Evolutionary conservation across 1,139 yeast species (phyloP).

Genomic region (Scheffersomyces segobiensis): DNA sequence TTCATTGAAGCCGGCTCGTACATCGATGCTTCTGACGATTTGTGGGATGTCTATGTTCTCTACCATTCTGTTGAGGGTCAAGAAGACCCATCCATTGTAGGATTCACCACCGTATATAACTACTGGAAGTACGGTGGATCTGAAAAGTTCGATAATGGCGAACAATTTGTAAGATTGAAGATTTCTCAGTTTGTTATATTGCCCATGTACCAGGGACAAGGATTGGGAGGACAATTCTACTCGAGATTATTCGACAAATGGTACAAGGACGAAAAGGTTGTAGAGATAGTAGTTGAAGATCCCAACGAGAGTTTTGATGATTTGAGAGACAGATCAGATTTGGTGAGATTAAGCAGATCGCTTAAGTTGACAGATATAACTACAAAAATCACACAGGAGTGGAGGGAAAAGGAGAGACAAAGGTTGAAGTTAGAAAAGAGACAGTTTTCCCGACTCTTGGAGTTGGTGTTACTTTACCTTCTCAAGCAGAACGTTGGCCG

Average conservation of each 20-base stretch:
- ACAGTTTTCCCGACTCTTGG: slow-evolving; percentile 76
- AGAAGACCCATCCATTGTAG: slow-evolving; percentile 54
- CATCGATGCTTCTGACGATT: slow-evolving; percentile 71
- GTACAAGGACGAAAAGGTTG: slow-evolving; percentile 51
- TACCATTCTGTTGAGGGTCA: slow-evolving; percentile 40
- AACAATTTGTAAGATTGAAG: slow-evolving; percentile 58
- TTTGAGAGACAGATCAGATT: slow-evolving; percentile 80
- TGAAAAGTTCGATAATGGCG: slow-evolving; percentile 52
- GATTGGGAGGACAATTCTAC: slow-evolving; percentile 72
- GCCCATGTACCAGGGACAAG: slow-evolving; percentile 75
- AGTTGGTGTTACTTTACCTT: slow-evolving; percentile 64
- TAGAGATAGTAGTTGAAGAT: slow-evolving; percentile 88
- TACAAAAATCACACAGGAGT: slow-evolving; percentile 30
- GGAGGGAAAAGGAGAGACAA: slow-evolving; percentile 42
- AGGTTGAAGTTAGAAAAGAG: slow-evolving; percentile 68
- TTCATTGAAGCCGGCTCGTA: slow-evolving; percentile 94
- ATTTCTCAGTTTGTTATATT: slow-evolving; percentile 85
- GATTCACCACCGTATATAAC: slow-evolving; percentile 81
- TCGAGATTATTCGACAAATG: slow-evolving; percentile 54
- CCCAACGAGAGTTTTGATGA: slow-evolving; percentile 94
- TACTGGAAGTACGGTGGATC: slow-evolving; percentile 76
- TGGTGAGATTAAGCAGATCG: slow-evolving; percentile 45
- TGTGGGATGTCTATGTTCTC: slow-evolving; percentile 66
- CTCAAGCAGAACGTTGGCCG: slow-evolving; percentile 28
- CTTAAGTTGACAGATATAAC: slow-evolving; percentile 24